A percentile compares a stretch with the other conserved stretches of the same genome.
These are phyloP conservation scores for Fusarium sp. DNA, from an alignment of 2,329 filamentous ascomycete genomes.

Conservation along the genomic window DNA sequence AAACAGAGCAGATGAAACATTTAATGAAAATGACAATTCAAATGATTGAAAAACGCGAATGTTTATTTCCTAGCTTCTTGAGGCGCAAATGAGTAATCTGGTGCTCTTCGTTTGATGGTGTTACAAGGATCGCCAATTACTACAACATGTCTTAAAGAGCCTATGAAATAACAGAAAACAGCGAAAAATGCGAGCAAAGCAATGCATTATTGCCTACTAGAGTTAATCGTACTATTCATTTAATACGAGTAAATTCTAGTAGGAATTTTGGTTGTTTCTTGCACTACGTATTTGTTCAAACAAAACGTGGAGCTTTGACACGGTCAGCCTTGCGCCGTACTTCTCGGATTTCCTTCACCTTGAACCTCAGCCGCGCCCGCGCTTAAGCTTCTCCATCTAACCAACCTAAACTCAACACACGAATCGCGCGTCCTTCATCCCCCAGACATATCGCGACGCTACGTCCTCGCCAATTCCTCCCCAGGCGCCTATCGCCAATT, in stretches of 20 bases:
- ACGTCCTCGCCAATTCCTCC: slow-evolving; percentile 6
- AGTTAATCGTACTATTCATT: background rate
- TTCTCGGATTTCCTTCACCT: slow-evolving; percentile 42
- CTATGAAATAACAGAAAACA: background rate
- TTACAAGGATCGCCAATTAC: background rate
- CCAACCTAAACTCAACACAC: slow-evolving; percentile 22
- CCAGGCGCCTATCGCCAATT: slow-evolving; percentile 34
- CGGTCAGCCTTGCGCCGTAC: slow-evolving; percentile 48
- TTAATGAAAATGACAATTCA: slow-evolving; percentile 49
- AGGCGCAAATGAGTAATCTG: no score
- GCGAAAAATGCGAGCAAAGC: background rate
- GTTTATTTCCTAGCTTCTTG: background rate
- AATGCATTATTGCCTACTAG: background rate
- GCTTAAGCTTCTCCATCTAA: slow-evolving; percentile 40
- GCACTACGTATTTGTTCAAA: background rate
- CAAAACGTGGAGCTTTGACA: slow-evolving; percentile 36
- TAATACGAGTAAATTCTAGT: background rate
- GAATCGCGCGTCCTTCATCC: slow-evolving; percentile 10
- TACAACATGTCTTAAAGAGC: no score
- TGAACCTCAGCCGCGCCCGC: slow-evolving; percentile 42
- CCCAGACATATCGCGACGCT: slow-evolving; percentile 11
- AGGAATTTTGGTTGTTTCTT: background rate
- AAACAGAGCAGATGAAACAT: slow-evolving; percentile 42
- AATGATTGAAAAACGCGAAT: slow-evolving; percentile 6
- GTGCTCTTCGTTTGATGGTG: background rate